phyloP scores from a whole-genome alignment of 306 rosid genomes.

The Pyrus communis region DNA sequence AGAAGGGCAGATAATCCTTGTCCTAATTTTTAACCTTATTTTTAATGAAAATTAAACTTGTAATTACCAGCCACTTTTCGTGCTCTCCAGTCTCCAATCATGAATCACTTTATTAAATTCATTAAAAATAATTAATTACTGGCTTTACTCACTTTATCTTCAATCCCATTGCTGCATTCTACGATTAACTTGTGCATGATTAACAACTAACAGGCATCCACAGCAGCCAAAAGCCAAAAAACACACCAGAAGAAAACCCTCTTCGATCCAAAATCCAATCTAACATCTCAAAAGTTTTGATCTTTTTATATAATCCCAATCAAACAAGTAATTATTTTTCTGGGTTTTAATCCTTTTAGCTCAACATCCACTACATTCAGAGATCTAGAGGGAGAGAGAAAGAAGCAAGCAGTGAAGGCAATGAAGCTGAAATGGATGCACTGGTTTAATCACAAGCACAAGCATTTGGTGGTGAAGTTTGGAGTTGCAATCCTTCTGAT shows the following conservation, averaged over 20 bases:
- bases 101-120: neutral
- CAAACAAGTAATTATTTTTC: neutral
- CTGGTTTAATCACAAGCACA: constrained; percentile 37
- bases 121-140: neutral
- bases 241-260: neutral
- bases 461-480: constrained; percentile 35
- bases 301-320: neutral
- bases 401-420: constrained; percentile 2
- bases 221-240: neutral
- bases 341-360: neutral
- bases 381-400: neutral
- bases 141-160: neutral
- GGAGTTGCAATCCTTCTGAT: constrained; percentile 36
- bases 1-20: too few relatives aligned
- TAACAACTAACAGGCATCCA: neutral
- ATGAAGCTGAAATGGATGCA: constrained; percentile 52
- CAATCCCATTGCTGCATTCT: neutral
- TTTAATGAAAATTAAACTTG: neutral
- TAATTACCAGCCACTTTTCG: neutral
- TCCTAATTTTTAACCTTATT: neutral
- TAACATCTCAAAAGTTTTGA: neutral
- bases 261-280: neutral
- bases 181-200: neutral
- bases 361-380: neutral
- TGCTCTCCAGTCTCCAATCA: neutral